Evolutionary conservation across 106 monocot genomes (phyloP).

Genomic region (Dendrobium chrysotoxum): DNA sequence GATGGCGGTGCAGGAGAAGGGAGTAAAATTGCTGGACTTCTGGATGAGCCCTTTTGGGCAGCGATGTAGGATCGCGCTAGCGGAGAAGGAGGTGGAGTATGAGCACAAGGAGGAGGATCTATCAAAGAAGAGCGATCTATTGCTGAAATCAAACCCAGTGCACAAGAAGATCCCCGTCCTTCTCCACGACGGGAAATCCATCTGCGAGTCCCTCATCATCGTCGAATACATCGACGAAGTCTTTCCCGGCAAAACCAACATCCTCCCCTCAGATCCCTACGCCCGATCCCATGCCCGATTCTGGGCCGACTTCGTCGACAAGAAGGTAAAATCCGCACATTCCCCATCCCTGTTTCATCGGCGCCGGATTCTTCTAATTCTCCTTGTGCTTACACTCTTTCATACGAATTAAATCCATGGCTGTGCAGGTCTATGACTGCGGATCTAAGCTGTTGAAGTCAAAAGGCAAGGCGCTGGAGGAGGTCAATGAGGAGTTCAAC

Average conservation of each 20-base stretch:
- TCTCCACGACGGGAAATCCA: slow-evolving; percentile 37
- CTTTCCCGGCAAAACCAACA: slow-evolving; percentile 5
- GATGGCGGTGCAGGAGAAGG: slow-evolving; percentile 5
- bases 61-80: slow-evolving; percentile 31
- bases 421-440: slow-evolving; percentile 19
- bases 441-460: slow-evolving; percentile 37
- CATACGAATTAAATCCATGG: background rate
- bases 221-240: slow-evolving; percentile 43
- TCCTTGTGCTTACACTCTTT: no score
- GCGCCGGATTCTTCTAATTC: background rate
- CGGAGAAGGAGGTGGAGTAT: slow-evolving; percentile 38
- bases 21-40: no score
- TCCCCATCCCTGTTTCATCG: background rate
- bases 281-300: slow-evolving; percentile 10
- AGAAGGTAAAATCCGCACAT: slow-evolving; percentile 12
- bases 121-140: slow-evolving; percentile 20
- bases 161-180: slow-evolving; percentile 42
- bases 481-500: slow-evolving; percentile 41
- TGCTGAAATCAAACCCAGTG: slow-evolving; percentile 33
- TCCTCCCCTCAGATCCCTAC: slow-evolving; percentile 29
- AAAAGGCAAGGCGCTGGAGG: slow-evolving; percentile 40
- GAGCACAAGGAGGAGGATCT: slow-evolving; percentile 40
- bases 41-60: slow-evolving; percentile 26
- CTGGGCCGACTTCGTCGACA: slow-evolving; percentile 32
- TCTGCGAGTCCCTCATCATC: slow-evolving; percentile 45